Evolutionary conservation across 1,139 yeast genomes (phyloP), one percentile per base, ranked within the genome.

Genomic region (Candida tropicalis): DNA sequence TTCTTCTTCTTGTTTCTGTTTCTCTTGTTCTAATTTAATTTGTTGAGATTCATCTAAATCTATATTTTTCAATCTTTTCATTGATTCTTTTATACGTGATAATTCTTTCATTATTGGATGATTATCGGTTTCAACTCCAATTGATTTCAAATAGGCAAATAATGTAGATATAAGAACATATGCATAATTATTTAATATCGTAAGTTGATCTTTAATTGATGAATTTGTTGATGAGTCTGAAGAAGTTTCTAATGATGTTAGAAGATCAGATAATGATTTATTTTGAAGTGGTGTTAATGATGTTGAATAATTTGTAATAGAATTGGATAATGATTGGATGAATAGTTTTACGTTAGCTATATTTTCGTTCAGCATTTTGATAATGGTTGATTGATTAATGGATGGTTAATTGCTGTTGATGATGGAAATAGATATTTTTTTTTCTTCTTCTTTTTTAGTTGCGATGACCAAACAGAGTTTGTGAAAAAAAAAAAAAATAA

Each of bases 51-150:
- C 2, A 75, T 20, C 32, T 20, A 15, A 15, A 28, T 28, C 15
- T 6, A 31, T 62, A 7, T 65, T 68, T 49, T 82, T 79, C 36
- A 80, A 75, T 57, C 83, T 74, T 33, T 73, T 75, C 84, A 88
- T 84, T 54, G 84, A 84, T 12, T 73, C 61, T 60, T 85, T 86
- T 33, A 90, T 84, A 49, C 95, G 71, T 17, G 71, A 73, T 41
- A 90, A 70, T 59, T 90, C 97, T 20, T 71, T 69, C 82, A 82
- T 79, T 5, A 89, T 77, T 0, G 85, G 81, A 49, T 84, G 88
- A 3, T 65, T 62, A 13, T 70, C 70, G 0, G 86, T 76, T 47
- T 83, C 79, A 11, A 73, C 63, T 0, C 95, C 95, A 12, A 66
- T 64, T 2, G 81, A 58, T 54, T 86, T 84, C 49, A 86, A 63